Evolutionary conservation across 495 filamentous ascomycete species (phyloP).

Genomic region (Neurospora hispaniola): DNA sequence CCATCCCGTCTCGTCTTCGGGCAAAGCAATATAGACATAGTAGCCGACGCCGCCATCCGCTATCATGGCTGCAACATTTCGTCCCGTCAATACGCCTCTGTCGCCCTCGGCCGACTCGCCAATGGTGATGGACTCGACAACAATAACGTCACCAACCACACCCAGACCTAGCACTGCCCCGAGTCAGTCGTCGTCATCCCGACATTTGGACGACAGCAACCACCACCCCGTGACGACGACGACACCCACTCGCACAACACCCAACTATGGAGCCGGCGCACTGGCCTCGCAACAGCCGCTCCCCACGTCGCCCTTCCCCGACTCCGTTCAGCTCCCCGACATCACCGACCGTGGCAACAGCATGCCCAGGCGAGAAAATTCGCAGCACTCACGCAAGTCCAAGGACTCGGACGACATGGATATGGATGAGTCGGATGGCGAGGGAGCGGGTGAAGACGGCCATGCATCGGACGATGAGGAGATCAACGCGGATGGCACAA

Average conservation of each 20-base stretch:
- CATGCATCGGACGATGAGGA: conserved; percentile 73
- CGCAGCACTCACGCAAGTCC: conserved; percentile 52
- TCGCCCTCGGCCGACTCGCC: conserved; percentile 33
- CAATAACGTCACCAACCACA: conserved; percentile 53
- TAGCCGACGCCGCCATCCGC: neutral
- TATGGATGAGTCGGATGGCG: conserved; percentile 63
- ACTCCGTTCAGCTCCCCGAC: conserved; percentile 39
- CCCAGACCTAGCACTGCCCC: conserved; percentile 43
- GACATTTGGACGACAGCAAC: conserved; percentile 26
- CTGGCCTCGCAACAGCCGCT: conserved; percentile 49
- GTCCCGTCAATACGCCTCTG: conserved; percentile 66
- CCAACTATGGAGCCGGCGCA: conserved; percentile 36
- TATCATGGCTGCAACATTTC: conserved; percentile 48
- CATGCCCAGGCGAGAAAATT: conserved; percentile 44
- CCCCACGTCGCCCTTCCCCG: conserved; percentile 45
- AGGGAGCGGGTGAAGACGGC: conserved; percentile 40
- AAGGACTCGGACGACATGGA: conserved; percentile 63
- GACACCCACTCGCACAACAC: conserved; percentile 49
- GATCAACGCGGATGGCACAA: conserved; percentile 52
- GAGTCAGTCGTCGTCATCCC: conserved; percentile 27
- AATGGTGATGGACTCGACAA: conserved; percentile 32
- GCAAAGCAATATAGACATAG: neutral
- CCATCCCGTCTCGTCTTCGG: conserved; percentile 1
- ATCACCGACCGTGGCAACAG: conserved; percentile 24
- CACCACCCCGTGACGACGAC: conserved; percentile 19